Evolutionary conservation across 2,329 filamentous ascomycete genomes (phyloP), one percentile per base, ranked within the genome.

Genomic region (Raffaelea deltoideospora): DNA sequence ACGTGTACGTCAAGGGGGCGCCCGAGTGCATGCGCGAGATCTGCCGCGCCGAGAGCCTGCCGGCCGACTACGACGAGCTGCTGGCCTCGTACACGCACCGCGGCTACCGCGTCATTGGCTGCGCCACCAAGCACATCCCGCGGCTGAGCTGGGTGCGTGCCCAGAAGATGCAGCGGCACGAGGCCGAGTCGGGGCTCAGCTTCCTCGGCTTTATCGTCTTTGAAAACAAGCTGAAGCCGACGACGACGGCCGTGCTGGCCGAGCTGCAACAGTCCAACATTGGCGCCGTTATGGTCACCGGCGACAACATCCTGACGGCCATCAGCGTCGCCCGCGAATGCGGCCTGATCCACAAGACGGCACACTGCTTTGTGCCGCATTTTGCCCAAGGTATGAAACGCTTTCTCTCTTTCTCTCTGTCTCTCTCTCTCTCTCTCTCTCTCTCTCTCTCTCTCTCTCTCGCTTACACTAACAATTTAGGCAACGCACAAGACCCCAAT

Each of bases 181-280:
- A 95, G 37, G 87, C 82, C 9, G 90, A 98, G 56, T 79, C 73
- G 3, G 67, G 76, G 23, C 69, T 98, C 10, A 76, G 88, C 32
- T 96, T 98, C 51, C 70, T 87, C 26, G 90, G 90, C 5, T 98
- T 98, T 59, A 96, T 98, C 51, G 79, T 98, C 37, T 98, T 98
- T 48, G 90, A 98, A 59, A 98, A 98, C 61, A 98, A 98, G 59
- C 63, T 98, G 42, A 98, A 98, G 56, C 78, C 83, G 2, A 86
- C 74, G 17, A 95, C 88, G 0, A 70, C 82, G 2, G 70, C 69
- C 2, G 81, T 95, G 24, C 73, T 98, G 20, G 70, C 80, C 38
- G 87, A 96, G 57, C 68, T 98, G 3, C 69, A 74, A 23, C 66
- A 79, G 36, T 88, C 92, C 8, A 81, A 81, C 38, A 94, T 98